Conservation (phyloP, 2,329 filamentous ascomycete genomes). For the Xylaria sp. region DNA sequence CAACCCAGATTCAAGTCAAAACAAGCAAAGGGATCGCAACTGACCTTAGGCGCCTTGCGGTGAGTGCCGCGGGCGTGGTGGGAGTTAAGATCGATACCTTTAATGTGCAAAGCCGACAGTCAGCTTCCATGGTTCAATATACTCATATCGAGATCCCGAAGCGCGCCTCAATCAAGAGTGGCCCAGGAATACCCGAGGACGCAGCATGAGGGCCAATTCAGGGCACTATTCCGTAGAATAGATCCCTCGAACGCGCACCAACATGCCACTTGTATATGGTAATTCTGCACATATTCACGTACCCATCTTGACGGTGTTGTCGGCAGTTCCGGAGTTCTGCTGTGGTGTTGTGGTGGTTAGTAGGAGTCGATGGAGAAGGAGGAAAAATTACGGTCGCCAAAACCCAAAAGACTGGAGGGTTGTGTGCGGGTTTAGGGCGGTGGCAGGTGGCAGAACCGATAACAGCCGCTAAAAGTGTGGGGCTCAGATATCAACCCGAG, state of each 20-base stretch:
- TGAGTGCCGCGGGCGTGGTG: conserved; percentile 69
- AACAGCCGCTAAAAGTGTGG: background rate
- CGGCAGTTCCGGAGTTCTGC: conserved; percentile 32
- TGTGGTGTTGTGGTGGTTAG: conserved; percentile 36
- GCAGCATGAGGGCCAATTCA: conserved; percentile 16
- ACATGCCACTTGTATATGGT: conserved; percentile 20
- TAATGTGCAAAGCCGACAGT: conserved; percentile 44
- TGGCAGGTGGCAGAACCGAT: conserved; percentile 37
- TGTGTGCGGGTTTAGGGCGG: conserved; percentile 36
- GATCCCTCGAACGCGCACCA: conserved; percentile 9
- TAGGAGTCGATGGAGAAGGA: conserved; percentile 19
- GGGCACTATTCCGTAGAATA: background rate
- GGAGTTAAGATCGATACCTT: conserved; percentile 65
- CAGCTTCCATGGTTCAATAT: conserved; percentile 60
- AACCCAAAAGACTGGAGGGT: conserved; percentile 18
- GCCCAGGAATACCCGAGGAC: conserved; percentile 13
- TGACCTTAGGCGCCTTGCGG: conserved; percentile 78
- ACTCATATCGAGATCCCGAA: conserved; percentile 43
- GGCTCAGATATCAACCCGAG: background rate
- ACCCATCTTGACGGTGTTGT: conserved; percentile 54
- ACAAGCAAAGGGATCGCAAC: background rate
- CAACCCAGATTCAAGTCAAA: background rate
- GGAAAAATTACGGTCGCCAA: conserved; percentile 15
- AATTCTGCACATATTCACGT: conserved; percentile 42
- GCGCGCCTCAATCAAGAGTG: conserved; percentile 13